Conservation (phyloP, 106 monocot species). For the Acorus gramineus region DNA sequence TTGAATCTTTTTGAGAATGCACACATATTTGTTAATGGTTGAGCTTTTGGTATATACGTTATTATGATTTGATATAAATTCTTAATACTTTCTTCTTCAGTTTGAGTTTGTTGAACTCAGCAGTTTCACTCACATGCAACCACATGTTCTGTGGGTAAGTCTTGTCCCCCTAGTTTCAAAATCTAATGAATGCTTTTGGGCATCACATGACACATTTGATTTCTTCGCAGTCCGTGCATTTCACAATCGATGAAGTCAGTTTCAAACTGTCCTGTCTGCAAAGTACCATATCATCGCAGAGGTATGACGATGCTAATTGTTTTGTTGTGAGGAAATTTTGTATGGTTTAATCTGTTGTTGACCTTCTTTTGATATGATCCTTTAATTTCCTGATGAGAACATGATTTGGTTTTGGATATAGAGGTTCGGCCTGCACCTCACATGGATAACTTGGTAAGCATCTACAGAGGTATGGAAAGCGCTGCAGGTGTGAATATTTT, state of each 20-base stretch:
- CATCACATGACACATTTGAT: neutral
- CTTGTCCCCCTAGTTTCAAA: neutral
- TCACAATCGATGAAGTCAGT: conserved; percentile 54
- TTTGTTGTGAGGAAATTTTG: neutral
- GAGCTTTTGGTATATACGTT: too few relatives aligned
- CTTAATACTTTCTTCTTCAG: conserved; percentile 18
- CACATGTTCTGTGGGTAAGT: conserved; percentile 96
- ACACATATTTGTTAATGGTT: too few relatives aligned
- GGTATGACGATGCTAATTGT: conserved; percentile 24
- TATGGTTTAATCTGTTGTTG: too few relatives aligned
- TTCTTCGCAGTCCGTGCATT: conserved; percentile 51
- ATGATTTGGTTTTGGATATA: conserved; percentile 12
- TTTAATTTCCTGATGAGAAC: neutral
- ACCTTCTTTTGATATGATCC: too few relatives aligned
- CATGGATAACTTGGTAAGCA: conserved; percentile 87
- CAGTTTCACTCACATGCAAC: conserved; percentile 72
- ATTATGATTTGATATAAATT: too few relatives aligned
- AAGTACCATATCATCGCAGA: conserved; percentile 75
- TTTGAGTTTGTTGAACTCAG: conserved; percentile 56
- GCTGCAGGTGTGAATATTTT: conserved; percentile 47
- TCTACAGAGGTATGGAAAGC: conserved; percentile 83
- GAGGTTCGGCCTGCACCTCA: conserved; percentile 81
- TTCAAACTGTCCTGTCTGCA: conserved; percentile 81
- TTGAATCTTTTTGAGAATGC: too few relatives aligned
- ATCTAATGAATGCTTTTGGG: neutral